Conservation (phyloP, 768 basidiomycete species). For the Rossbeevera mucosa region DNA sequence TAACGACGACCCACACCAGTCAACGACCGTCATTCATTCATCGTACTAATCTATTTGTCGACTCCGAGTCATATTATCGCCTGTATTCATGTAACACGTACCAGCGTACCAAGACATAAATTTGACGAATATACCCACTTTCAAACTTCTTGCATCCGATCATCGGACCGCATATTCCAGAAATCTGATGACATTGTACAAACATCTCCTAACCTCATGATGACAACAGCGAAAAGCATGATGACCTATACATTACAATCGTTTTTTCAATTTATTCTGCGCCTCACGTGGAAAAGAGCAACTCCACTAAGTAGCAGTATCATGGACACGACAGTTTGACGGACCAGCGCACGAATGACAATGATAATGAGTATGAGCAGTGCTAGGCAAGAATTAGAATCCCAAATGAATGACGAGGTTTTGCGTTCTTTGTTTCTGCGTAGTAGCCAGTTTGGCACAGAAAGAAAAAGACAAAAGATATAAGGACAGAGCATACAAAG, state of each 20-base stretch:
- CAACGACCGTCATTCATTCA: neutral
- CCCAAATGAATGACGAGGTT: slow-evolving; percentile 8
- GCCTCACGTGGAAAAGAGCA: neutral
- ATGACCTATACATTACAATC: neutral
- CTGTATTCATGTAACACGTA: too few relatives aligned
- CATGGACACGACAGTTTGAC: neutral
- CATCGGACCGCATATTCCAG: neutral
- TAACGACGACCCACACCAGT: neutral
- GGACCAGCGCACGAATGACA: neutral
- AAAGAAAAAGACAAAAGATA: neutral
- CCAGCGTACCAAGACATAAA: neutral
- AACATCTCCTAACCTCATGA: neutral
- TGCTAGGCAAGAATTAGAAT: neutral
- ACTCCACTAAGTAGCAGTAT: neutral
- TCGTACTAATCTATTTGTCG: neutral
- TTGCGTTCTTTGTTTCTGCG: slow-evolving; percentile 10
- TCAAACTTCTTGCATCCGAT: neutral
- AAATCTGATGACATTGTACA: neutral
- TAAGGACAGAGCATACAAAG: slow-evolving; percentile 11
- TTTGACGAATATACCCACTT: neutral
- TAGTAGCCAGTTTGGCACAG: slow-evolving; percentile 10
- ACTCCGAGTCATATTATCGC: neutral
- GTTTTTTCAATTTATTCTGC: neutral
- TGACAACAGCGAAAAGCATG: neutral
- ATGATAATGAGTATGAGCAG: neutral